These are phyloP conservation scores for Beauveria sp. DNA, from an alignment of 2,329 filamentous ascomycete species.

Conservation along the genomic window DNA sequence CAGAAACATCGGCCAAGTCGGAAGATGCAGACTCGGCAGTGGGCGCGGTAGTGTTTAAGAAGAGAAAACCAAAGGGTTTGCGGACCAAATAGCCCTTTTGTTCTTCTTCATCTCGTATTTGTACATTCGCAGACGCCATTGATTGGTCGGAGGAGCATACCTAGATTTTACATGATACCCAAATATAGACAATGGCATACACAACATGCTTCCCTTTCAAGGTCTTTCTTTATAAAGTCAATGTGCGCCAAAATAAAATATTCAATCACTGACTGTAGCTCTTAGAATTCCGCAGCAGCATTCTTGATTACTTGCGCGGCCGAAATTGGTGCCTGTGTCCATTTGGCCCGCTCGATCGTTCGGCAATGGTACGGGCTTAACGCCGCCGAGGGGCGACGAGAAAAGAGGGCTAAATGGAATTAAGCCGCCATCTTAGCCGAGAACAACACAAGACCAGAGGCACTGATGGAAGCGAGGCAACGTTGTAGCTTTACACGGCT, in stretches of 20 bases:
- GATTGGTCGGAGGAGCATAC: neutral
- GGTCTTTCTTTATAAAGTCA: too few relatives aligned
- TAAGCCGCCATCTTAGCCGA: neutral
- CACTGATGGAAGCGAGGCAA: too few relatives aligned
- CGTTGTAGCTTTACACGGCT: too few relatives aligned
- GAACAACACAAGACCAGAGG: neutral
- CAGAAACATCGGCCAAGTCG: constrained; percentile 28
- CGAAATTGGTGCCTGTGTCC: neutral
- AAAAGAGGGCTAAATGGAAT: constrained; percentile 6
- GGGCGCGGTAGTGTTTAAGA: constrained; percentile 63
- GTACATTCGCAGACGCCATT: neutral
- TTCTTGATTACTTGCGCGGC: neutral
- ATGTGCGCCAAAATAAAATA: neutral
- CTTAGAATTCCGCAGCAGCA: neutral
- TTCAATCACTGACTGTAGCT: too few relatives aligned
- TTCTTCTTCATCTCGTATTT: neutral
- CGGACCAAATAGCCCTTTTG: constrained; percentile 23
- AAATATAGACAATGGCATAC: neutral
- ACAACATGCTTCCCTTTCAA: neutral
- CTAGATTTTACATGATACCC: neutral
- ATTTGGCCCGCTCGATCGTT: neutral
- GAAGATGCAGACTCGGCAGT: constrained; percentile 29
- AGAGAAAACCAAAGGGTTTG: constrained; percentile 62
- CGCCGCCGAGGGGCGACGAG: neutral
- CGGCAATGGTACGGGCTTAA: neutral